A percentile compares a stretch with the other conserved stretches of the same genome.
These are phyloP conservation scores for Ogataea nonfermentans DNA, from an alignment of 805 yeast species.

Conservation along the genomic window DNA sequence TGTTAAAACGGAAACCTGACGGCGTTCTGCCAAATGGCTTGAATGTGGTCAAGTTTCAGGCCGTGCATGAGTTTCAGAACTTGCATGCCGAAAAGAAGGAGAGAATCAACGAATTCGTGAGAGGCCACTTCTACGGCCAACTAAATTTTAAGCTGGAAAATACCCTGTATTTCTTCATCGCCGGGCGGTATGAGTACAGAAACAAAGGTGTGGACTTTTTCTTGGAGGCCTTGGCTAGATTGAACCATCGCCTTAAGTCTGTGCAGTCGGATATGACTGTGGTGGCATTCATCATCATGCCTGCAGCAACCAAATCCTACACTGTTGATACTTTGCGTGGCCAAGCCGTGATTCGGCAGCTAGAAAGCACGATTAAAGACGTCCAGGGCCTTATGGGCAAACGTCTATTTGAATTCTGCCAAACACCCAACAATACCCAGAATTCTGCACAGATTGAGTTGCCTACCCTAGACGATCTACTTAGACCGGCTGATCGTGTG, in stretches of 20 bases:
- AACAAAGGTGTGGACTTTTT: constrained; percentile 96
- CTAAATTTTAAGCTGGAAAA: constrained; percentile 92
- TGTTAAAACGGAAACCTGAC: constrained; percentile 93
- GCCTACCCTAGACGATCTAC: constrained; percentile 73
- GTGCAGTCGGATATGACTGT: constrained; percentile 85
- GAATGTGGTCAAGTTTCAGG: constrained; percentile 93
- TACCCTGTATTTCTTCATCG: constrained; percentile 91
- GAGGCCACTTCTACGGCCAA: constrained; percentile 97
- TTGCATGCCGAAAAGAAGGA: constrained; percentile 90
- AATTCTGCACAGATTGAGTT: constrained; percentile 49
- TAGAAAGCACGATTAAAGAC: constrained; percentile 84
- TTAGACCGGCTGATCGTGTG: constrained; percentile 85
- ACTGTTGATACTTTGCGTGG: constrained; percentile 95
- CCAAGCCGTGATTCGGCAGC: constrained; percentile 91
- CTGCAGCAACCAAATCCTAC: constrained; percentile 89
- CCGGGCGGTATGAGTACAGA: constrained; percentile 95
- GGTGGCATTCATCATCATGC: constrained; percentile 97
- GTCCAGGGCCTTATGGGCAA: constrained; percentile 85
- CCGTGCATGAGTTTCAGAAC: constrained; percentile 97
- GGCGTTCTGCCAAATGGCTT: constrained; percentile 97
- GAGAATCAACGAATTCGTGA: constrained; percentile 87
- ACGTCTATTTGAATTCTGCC: constrained; percentile 85
- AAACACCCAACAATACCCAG: constrained; percentile 40
- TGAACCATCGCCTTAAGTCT: constrained; percentile 82
- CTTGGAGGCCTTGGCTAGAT: constrained; percentile 87